Evolutionary conservation across 2,329 filamentous ascomycete genomes (phyloP), one percentile per base, ranked within the genome.

Genomic region (Blastomyces emzantsi): DNA sequence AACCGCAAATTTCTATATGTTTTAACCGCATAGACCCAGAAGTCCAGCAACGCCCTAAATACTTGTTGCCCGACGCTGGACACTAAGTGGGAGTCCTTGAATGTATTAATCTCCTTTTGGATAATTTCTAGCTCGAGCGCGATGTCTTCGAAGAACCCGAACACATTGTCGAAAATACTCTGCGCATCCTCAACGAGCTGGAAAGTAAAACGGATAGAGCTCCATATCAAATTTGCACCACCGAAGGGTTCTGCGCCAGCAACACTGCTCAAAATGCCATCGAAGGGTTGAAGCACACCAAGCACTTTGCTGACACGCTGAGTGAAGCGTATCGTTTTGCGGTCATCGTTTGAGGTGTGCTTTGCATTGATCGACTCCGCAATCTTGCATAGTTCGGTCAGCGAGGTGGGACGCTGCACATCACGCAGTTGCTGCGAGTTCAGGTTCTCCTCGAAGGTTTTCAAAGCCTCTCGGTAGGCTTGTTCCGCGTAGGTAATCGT

Each of bases 261-360:
- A 17, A 63, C 33, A 56, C 55, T 36, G 25, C 30, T 39, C 30
- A 63, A 51, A 30, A 63, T 59, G 15, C 55, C 62, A n/a, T 63
- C 62, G 8, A 62, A 62, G 9, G 61, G 61, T 19, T 58, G 60
- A 9, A 61, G 45, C n/a, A 54, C 43, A 13, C 47, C 17, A n/a
- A 49, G 43, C 7, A 61, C 47, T 17, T 54, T 61, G 28, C 45
- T 54, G 9, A 54, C 60, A 9, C 60, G 43, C 28, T 61, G 2
- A 17, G 43, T 54, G 47, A 61, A 61, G 25, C 60, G 60, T 28
- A 61, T 54, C 15, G 60, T 61, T 67, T 76, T 73, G 7, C 76
- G 68, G 19, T 72, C 72, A n/a, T 60, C 30, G 63, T 76, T 66
- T 41, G 73, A 70, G 51, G 69, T 68, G 64, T 73, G 68, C 11